Conservation (phyloP, 2,329 filamentous ascomycete species). For the Gremmenia infestans region DNA sequence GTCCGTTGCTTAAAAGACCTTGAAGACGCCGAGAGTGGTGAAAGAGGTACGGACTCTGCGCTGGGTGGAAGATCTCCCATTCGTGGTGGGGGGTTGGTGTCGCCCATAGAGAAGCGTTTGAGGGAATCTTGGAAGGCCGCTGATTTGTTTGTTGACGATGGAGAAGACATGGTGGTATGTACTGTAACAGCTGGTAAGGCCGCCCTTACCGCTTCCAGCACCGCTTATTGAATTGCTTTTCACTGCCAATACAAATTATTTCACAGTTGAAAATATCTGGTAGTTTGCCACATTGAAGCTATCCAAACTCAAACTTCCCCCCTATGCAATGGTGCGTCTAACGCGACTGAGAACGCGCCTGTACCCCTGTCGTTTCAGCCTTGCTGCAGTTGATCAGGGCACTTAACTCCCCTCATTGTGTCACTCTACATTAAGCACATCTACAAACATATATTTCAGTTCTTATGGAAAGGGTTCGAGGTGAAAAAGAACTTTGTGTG, state of each 20-base stretch:
- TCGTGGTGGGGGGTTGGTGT: neutral
- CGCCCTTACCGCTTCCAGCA: neutral
- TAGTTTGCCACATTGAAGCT: neutral
- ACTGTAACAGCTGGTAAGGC: neutral
- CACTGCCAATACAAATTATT: neutral
- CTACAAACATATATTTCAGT: too few species aligned
- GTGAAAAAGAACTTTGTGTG: too few species aligned
- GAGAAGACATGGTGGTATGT: neutral
- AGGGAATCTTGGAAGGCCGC: constrained; percentile 32
- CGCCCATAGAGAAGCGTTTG: constrained; percentile 35
- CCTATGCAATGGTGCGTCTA: neutral
- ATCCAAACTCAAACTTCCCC: neutral
- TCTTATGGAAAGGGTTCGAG: too few species aligned
- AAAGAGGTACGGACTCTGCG: constrained; percentile 6
- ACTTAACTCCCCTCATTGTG: neutral
- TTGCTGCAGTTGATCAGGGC: neutral
- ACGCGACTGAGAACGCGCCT: neutral
- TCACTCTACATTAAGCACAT: neutral
- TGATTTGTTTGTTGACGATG: constrained; percentile 19
- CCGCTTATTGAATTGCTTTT: neutral
- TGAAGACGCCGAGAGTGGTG: constrained; percentile 12
- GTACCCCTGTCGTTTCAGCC: constrained; percentile 2
- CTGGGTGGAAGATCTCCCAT: neutral
- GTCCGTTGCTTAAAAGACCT: constrained; percentile 12
- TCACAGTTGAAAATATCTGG: neutral